Conservation (phyloP, 176 grass and related monocot genomes). For the Luzula sylvatica region DNA sequence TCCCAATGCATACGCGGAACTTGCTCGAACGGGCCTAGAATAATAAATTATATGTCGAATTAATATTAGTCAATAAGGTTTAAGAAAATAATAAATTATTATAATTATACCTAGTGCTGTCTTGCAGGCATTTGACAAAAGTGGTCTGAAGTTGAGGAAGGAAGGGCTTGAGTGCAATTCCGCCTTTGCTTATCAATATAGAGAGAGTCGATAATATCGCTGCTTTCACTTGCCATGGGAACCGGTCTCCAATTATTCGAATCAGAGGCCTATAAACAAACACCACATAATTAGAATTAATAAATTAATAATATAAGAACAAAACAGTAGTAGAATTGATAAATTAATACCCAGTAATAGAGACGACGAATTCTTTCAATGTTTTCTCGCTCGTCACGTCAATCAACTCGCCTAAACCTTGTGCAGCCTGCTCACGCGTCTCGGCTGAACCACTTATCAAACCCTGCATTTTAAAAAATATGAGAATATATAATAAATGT, state of each 20-base stretch:
- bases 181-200: constrained; percentile 90
- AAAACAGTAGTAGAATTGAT: no score
- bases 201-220: constrained; percentile 89
- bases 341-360: constrained; percentile 75
- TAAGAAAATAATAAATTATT: background rate
- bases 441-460: constrained; percentile 90
- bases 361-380: constrained; percentile 83
- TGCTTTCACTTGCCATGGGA: constrained; percentile 98
- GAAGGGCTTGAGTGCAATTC: constrained; percentile 90
- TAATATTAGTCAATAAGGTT: background rate
- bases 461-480: constrained; percentile 50
- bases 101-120: constrained; percentile 56
- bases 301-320: no score
- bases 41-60: background rate
- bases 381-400: constrained; percentile 86
- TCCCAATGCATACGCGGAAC: constrained; percentile 79
- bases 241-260: constrained; percentile 85
- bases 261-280: constrained; percentile 58
- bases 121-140: constrained; percentile 87
- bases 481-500: constrained; percentile 2
- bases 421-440: constrained; percentile 83
- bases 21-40: constrained; percentile 67
- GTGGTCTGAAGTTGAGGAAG: constrained; percentile 97
- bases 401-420: constrained; percentile 93
- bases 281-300: no score